Percentiles rank a stretch among this genome's conserved stretches.
Evolutionary conservation across 139 green algal genomes (phyloP).

Genomic region (Raphidocelis subcapitata): DNA sequence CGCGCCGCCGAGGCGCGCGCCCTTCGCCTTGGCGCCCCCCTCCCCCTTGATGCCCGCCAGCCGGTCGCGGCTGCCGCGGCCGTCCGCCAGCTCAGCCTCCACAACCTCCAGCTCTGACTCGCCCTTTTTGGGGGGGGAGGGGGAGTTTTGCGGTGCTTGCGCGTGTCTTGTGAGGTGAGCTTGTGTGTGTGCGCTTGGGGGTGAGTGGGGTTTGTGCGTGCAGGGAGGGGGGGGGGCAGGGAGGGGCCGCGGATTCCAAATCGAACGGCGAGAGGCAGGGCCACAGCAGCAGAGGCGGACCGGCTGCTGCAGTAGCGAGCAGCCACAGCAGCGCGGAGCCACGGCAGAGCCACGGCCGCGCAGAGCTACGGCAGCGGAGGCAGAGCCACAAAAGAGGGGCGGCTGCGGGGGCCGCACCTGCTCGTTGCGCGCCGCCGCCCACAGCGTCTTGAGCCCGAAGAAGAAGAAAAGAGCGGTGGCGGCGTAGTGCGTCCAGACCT

Average conservation of each 20-base stretch:
- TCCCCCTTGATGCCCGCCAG: background rate
- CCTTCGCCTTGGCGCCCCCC: constrained; percentile 5
- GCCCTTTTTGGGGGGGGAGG: constrained; percentile 7
- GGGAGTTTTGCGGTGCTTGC: background rate
- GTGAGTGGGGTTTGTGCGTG: background rate
- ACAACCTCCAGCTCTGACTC: constrained; percentile 75
- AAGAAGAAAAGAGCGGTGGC: constrained; percentile 88
- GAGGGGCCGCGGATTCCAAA: too few relatives aligned
- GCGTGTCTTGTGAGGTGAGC: background rate
- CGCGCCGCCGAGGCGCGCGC: background rate
- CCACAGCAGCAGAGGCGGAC: too few relatives aligned
- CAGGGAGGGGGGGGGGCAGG: too few relatives aligned
- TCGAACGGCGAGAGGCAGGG: too few relatives aligned
- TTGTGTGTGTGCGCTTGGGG: background rate
- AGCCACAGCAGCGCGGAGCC: too few relatives aligned
- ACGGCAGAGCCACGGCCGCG: too few relatives aligned
- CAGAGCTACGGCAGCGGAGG: too few relatives aligned
- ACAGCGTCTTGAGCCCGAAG: constrained; percentile 84
- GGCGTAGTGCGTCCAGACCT: constrained; percentile 84
- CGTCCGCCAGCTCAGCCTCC: constrained; percentile 57
- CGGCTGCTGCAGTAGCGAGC: too few relatives aligned
- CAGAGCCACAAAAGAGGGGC: background rate
- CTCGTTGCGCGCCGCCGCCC: constrained; percentile 57
- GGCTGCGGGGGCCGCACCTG: constrained; percentile 9
- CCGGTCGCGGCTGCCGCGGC: constrained; percentile 14